These are phyloP conservation scores for Amanita inopinata DNA, from an alignment of 768 basidiomycete species.

Conservation along the genomic window DNA sequence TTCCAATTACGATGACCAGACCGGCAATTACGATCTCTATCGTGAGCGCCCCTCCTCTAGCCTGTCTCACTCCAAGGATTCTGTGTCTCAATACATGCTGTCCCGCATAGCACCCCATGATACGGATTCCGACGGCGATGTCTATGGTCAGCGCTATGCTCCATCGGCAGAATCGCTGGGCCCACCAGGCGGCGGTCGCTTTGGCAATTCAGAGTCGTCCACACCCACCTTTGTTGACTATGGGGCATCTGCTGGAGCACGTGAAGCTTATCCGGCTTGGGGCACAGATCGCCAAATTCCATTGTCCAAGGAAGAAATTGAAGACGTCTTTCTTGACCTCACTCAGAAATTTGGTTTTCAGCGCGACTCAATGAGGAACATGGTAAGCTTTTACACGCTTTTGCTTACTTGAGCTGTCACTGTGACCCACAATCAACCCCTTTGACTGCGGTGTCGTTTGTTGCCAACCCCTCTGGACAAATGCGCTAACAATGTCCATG, in stretches of 20 bases:
- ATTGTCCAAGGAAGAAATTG: constrained; percentile 98
- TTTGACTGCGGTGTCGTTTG: too few species aligned
- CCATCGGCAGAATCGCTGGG: constrained; percentile 74
- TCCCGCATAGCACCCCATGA: constrained; percentile 56
- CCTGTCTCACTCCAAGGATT: constrained; percentile 13
- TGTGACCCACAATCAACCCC: neutral
- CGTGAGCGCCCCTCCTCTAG: constrained; percentile 26
- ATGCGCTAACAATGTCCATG: constrained; percentile 12
- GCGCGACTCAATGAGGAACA: constrained; percentile 90
- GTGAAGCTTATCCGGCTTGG: constrained; percentile 95
- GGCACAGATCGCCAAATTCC: constrained; percentile 85
- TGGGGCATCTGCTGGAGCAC: constrained; percentile 39
- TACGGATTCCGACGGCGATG: constrained; percentile 74
- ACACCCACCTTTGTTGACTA: constrained; percentile 70
- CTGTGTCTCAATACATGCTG: constrained; percentile 15
- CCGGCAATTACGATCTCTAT: constrained; percentile 54
- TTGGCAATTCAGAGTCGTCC: constrained; percentile 57
- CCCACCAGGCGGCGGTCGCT: constrained; percentile 34
- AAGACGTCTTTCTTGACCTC: constrained; percentile 95
- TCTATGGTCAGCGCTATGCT: constrained; percentile 59
- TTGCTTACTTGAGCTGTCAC: constrained; percentile 1
- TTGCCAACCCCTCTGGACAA: constrained; percentile 8
- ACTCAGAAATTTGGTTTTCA: constrained; percentile 99
- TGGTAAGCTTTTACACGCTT: constrained; percentile 44
- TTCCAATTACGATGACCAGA: constrained; percentile 55